Conservation (phyloP, 2,329 filamentous ascomycete species). For the Pezicula neosporulosa region DNA sequence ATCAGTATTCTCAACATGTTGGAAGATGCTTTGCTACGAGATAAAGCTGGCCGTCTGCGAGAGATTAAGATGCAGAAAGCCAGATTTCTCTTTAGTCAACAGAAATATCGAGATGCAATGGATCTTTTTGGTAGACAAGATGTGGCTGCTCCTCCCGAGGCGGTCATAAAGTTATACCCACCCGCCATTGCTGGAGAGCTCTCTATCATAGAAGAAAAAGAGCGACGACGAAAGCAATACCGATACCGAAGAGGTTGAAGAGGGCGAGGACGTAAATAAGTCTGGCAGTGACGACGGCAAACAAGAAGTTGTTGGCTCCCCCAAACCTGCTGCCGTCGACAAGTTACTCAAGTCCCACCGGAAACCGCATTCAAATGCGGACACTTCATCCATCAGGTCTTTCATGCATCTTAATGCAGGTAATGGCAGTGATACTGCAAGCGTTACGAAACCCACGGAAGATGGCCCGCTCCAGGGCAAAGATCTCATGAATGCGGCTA, state of each 20-base stretch:
- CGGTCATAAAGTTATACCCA: conserved; percentile 83
- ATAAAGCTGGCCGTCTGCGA: conserved; percentile 77
- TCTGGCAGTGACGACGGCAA: conserved; percentile 11
- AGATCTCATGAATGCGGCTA: conserved; percentile 76
- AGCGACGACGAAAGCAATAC: conserved; percentile 38
- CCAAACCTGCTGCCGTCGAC: conserved; percentile 34
- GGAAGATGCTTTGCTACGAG: conserved; percentile 82
- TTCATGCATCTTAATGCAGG: conserved; percentile 46
- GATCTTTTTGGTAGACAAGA: conserved; percentile 70
- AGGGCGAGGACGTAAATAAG: conserved; percentile 39
- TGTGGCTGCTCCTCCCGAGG: conserved; percentile 76
- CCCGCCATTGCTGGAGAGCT: conserved; percentile 78
- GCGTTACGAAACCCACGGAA: conserved; percentile 41
- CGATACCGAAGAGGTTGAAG: conserved; percentile 33
- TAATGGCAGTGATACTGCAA: conserved; percentile 52
- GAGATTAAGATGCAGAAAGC: conserved; percentile 92
- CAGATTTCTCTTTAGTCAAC: conserved; percentile 75
- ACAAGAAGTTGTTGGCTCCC: conserved; percentile 18
- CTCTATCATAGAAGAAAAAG: conserved; percentile 51
- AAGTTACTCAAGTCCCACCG: conserved; percentile 34
- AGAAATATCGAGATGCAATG: conserved; percentile 80
- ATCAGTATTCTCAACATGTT: conserved; percentile 86
- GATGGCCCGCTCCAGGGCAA: conserved; percentile 68
- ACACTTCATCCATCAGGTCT: conserved; percentile 56
- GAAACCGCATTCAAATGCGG: conserved; percentile 29